Conservation (phyloP, 2,329 filamentous ascomycete genomes). For the Pseudogymnoascus pannorum region DNA sequence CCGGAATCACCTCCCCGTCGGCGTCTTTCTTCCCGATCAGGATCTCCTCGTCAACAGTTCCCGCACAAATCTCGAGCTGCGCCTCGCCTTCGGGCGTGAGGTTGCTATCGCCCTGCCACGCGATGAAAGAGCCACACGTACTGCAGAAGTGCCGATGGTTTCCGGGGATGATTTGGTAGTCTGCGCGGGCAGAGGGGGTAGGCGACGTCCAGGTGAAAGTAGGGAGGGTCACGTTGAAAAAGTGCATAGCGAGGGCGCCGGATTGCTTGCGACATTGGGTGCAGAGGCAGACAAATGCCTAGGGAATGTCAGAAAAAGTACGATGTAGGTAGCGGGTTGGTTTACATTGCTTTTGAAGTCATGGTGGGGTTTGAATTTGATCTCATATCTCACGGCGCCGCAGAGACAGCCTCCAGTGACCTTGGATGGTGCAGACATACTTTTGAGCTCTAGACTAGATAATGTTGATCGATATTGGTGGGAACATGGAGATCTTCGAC, state of each 20-base stretch:
- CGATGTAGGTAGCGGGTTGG: constrained; percentile 6
- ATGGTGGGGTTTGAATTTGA: constrained; percentile 39
- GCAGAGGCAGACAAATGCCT: constrained; percentile 46
- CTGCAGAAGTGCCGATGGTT: constrained; percentile 42
- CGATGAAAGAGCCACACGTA: constrained; percentile 43
- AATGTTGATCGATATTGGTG: not conserved
- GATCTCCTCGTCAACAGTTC: constrained; percentile 39
- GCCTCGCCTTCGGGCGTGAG: not conserved
- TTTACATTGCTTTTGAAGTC: constrained; percentile 35
- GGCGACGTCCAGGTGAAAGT: constrained; percentile 30
- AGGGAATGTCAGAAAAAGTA: not conserved
- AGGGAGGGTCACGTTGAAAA: constrained; percentile 32
- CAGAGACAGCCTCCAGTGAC: constrained; percentile 48
- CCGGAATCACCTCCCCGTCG: constrained; percentile 9
- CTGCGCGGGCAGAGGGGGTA: constrained; percentile 29
- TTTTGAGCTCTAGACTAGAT: not conserved
- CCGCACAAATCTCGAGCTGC: constrained; percentile 33
- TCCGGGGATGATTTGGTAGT: constrained; percentile 35
- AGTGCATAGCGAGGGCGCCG: constrained; percentile 38
- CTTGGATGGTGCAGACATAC: constrained; percentile 14
- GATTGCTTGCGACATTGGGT: constrained; percentile 47
- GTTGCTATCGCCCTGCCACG: constrained; percentile 31
- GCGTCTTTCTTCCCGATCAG: constrained; percentile 25
- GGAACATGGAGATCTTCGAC: not conserved
- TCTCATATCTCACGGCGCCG: constrained; percentile 40